Base-by-base conservation (phyloP, 2,329 filamentous ascomycete genomes). In the Botryosphaeria agaves region DNA sequence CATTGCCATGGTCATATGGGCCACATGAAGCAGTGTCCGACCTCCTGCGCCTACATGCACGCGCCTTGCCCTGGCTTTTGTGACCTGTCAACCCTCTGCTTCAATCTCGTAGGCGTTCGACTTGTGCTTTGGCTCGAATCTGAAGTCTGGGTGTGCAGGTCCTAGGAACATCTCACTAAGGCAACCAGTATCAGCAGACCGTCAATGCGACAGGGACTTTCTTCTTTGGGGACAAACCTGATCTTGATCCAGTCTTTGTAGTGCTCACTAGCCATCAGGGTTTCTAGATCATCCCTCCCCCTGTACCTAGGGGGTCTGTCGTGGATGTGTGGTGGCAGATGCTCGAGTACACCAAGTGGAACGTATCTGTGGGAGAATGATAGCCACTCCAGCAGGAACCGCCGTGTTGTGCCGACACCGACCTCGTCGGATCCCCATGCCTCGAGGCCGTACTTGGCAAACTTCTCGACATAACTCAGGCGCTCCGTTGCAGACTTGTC, bases 201-300 rank as follows among this genome's bases (percentile, higher is more conserved):
- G 37, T 3, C n/a, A n/a, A n/a, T n/a, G n/a, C n/a, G n/a, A n/a
- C n/a, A n/a, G n/a, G n/a, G n/a, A n/a, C n/a, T n/a, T n/a, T n/a
- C n/a, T n/a, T 33, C 36, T 18, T 12, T 31, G 27, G 26, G 29
- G 8, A 64, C 72, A 52, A 69, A 89, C 84, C 76, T 91, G 46
- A 98, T 91, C 62, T 93, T 95, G 52, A 98, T 84, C 89, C 89
- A 98, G 54, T 98, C 89, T 58, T 77, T 79, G 59, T 92, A 94
- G 55, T 95, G 84, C 38, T 72, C 71, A 55, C 84, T 94, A 9
- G 76, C 76, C 57, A 98, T 66, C 40, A 98, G 59, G n/a, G 82
- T 92, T 66, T 98, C 89, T 48, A 98, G 55, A 32, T 98, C 89
- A 53, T 89, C 77, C 34, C 89, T 66, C 14, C 87, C 85, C 43